Evolutionary conservation across 1,139 yeast species (phyloP).

Genomic region (Saccharomycopsis hybrid): DNA sequence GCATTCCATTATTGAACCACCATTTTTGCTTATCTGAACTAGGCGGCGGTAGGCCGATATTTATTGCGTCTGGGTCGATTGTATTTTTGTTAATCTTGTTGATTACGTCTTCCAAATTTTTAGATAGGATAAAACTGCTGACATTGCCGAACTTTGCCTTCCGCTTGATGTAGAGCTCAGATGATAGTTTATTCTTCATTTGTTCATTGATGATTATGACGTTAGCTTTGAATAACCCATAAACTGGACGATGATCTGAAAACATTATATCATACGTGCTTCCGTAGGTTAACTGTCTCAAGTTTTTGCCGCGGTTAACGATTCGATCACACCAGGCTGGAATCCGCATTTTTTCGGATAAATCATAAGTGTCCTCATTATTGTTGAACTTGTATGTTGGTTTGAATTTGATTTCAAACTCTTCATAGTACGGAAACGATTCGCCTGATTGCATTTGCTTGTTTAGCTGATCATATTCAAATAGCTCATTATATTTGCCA

Average conservation of each 20-base stretch:
- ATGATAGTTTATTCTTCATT: slow-evolving; percentile 49
- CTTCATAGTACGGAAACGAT: slow-evolving; percentile 76
- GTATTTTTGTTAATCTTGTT: slow-evolving; percentile 1
- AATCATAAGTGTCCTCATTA: slow-evolving; percentile 76
- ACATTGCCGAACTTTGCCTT: slow-evolving; percentile 37
- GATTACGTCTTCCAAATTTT: slow-evolving; percentile 21
- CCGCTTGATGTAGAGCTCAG: slow-evolving; percentile 47
- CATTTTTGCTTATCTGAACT: slow-evolving; percentile 76
- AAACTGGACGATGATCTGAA: slow-evolving; percentile 94
- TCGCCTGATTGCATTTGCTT: slow-evolving; percentile 83
- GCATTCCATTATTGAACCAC: slow-evolving; percentile 83
- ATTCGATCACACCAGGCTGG: slow-evolving; percentile 98
- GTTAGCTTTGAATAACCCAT: slow-evolving; percentile 62
- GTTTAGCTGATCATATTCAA: slow-evolving; percentile 74
- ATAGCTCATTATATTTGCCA: slow-evolving; percentile 43
- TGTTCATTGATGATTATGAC: slow-evolving; percentile 67
- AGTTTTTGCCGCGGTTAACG: slow-evolving; percentile 45
- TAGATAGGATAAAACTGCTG: slow-evolving; percentile 34
- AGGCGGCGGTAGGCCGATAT: slow-evolving; percentile 67
- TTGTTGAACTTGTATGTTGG: slow-evolving; percentile 95
- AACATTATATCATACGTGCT: slow-evolving; percentile 58
- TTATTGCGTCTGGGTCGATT: slow-evolving; percentile 14
- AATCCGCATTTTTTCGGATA: slow-evolving; percentile 84
- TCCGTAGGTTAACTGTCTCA: slow-evolving; percentile 62
- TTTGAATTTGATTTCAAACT: slow-evolving; percentile 67